A percentile compares a stretch with the other conserved stretches of the same genome.
Conservation (phyloP, 2,329 filamentous ascomycete species). For the Furcasterigmium furcatum region DNA sequence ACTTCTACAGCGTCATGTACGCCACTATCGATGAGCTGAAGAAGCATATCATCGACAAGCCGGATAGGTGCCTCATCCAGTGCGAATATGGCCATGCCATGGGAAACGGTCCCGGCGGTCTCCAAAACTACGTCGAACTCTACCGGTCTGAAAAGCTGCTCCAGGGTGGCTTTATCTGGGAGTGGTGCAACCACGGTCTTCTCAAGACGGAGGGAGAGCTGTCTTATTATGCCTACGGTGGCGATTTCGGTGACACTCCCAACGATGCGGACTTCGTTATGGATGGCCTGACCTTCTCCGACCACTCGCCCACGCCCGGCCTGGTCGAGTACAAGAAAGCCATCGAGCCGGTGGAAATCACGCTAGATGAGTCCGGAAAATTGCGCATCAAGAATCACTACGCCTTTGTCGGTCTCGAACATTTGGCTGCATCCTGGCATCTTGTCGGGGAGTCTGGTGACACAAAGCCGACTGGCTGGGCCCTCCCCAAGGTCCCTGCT, state of each 20-base stretch:
- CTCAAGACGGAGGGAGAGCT: slow-evolving; percentile 29
- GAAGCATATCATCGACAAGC: slow-evolving; percentile 40
- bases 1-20: slow-evolving; percentile 67
- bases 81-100: slow-evolving; percentile 60
- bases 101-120: slow-evolving; percentile 67
- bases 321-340: slow-evolving; percentile 54
- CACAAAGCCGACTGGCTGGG: too few species aligned
- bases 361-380: slow-evolving; percentile 28
- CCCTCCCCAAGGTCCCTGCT: too few species aligned
- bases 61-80: slow-evolving; percentile 54
- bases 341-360: slow-evolving; percentile 45
- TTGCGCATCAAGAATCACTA: slow-evolving; percentile 49
- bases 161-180: slow-evolving; percentile 65
- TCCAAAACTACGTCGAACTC: slow-evolving; percentile 65
- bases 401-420: slow-evolving; percentile 47
- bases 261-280: slow-evolving; percentile 58
- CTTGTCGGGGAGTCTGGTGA: too few species aligned
- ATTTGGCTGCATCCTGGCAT: slow-evolving; percentile 28
- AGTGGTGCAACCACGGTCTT: slow-evolving; percentile 58
- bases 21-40: slow-evolving; percentile 34
- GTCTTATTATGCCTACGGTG: slow-evolving; percentile 54
- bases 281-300: slow-evolving; percentile 48
- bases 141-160: slow-evolving; percentile 49
- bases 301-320: slow-evolving; percentile 47
- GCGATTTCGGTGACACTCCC: slow-evolving; percentile 58